phyloP scores from a whole-genome alignment of 495 filamentous ascomycete genomes.

The Penicillium lagena region DNA sequence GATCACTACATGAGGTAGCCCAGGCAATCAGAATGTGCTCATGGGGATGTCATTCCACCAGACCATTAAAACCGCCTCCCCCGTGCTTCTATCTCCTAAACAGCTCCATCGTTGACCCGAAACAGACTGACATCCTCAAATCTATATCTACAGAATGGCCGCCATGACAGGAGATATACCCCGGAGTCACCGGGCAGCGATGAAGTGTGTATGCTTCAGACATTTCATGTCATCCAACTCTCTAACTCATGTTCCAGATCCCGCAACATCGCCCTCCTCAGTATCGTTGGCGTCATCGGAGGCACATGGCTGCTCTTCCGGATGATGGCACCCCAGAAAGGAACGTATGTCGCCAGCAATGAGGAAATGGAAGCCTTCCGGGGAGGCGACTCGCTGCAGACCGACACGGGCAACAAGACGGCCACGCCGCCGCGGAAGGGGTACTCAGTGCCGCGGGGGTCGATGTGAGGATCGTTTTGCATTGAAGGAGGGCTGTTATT shows the following conservation, averaged over 20 bases:
- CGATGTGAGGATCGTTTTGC: neutral
- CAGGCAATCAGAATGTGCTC: neutral
- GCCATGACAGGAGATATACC: neutral
- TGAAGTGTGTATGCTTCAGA: neutral
- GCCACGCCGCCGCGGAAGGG: constrained; percentile 1
- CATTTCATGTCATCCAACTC: too few species aligned
- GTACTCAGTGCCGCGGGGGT: neutral
- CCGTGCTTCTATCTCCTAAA: neutral
- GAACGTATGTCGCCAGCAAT: constrained; percentile 2
- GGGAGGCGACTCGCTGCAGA: constrained; percentile 4
- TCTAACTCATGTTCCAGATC: constrained; percentile 2
- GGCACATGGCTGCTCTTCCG: constrained; percentile 12
- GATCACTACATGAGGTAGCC: too few species aligned
- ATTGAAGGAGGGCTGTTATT: too few species aligned
- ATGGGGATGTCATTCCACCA: neutral
- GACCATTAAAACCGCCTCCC: too few species aligned
- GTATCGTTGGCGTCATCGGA: constrained; percentile 11
- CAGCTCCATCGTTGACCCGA: neutral
- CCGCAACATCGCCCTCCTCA: constrained; percentile 12
- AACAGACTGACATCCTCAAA: neutral
- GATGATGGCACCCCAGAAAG: constrained; percentile 5
- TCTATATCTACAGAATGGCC: neutral
- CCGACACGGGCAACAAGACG: constrained; percentile 1
- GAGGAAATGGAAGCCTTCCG: constrained; percentile 7
- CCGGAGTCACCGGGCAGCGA: neutral